Evolutionary conservation across 1,139 yeast genomes (phyloP), one percentile per base, ranked within the genome.

Genomic region (Kodamaea arcana): DNA sequence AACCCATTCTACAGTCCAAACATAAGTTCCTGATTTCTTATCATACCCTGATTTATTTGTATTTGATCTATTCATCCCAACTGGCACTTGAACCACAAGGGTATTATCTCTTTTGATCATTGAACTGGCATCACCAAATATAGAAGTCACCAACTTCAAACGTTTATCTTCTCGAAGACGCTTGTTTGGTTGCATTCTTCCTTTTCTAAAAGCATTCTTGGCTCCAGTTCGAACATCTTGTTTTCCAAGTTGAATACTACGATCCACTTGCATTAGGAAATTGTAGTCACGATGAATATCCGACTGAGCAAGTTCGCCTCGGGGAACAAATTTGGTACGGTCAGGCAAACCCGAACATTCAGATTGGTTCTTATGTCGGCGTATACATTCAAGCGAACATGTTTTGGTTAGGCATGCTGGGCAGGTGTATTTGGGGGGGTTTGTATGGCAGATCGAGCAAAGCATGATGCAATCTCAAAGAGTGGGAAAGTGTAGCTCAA

Each of bases 1-100:
- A 0, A 74, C 54, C 84, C 88, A 82, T 52, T 88, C 95, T 0
- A 87, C 57, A 0, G 95, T 82, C 96, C 97, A 88, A 15, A 74
- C 73, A 53, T 75, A 82, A 18, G 74, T 58, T 30, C 78, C 75
- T 44, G 69, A 62, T 46, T 75, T 73, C 52, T 79, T 79, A 50
- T 86, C 92, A 69, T 79, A 84, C 2, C 83, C 81, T 1, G 92
- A 75, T 48, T 80, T 83, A 53, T 90, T 90, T 38, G 65, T 56
- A 8, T 56, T 50, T 3, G 87, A 70, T 36, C 96, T 62, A 17
- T 79, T 72, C 95, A 88, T 85, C 0, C 95, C 95, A 12, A 65
- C 60, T 0, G 96, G 95, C 20, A 84, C 55, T 31, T 60, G 61
- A 2, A 69, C 47, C 20, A 66, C 60, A 44, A 69, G 41, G 2